Evolutionary conservation across 192 early-diverging fungal genomes (phyloP).

Genomic region (Coemansia sp.): DNA sequence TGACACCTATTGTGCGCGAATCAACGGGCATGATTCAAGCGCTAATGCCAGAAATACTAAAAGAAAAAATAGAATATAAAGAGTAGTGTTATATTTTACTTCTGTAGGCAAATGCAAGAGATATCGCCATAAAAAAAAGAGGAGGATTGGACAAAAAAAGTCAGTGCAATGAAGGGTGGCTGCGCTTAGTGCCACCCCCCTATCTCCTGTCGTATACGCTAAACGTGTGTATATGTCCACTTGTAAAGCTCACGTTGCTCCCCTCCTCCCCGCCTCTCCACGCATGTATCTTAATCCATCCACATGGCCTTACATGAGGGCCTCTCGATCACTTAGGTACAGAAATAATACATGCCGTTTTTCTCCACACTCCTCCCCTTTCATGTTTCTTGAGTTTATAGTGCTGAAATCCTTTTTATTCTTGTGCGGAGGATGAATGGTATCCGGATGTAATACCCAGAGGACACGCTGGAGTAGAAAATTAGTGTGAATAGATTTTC

Average conservation of each 20-base stretch:
- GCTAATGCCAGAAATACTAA: not conserved
- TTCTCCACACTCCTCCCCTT: not conserved
- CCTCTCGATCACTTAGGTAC: not conserved
- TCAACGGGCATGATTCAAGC: conserved; percentile 40
- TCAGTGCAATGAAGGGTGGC: not conserved
- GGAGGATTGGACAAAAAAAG: not conserved
- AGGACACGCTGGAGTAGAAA: not conserved
- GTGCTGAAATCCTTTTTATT: not conserved
- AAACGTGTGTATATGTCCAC: not conserved
- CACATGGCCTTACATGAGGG: not conserved
- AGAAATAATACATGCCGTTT: not conserved
- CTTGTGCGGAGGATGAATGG: not conserved
- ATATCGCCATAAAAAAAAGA: not conserved
- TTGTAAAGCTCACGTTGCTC: not conserved
- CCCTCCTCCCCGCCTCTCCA: not conserved
- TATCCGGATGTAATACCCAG: not conserved
- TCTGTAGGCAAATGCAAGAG: not conserved
- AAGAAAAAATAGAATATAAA: not conserved
- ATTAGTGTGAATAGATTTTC: not conserved
- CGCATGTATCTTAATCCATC: not conserved
- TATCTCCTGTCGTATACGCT: not conserved
- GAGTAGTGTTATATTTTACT: not conserved
- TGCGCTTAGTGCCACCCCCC: not conserved
- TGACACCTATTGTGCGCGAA: conserved; percentile 51
- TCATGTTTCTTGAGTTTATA: not conserved